These are phyloP conservation scores for Leccinellum albellum DNA, from an alignment of 768 basidiomycete species.

Conservation along the genomic window DNA sequence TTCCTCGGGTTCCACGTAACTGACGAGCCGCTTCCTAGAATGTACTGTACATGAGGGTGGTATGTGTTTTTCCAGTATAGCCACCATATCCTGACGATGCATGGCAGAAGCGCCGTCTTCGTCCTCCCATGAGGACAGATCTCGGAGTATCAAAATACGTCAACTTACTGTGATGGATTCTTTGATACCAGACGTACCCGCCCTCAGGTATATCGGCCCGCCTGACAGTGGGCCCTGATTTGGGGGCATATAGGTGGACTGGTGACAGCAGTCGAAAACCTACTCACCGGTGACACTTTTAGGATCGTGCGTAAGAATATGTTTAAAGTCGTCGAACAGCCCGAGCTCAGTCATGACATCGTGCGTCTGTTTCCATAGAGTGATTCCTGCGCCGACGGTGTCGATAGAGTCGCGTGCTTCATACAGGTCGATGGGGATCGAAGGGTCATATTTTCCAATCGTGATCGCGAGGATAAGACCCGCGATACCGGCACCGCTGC, in stretches of 20 bases:
- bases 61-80: conserved; percentile 15
- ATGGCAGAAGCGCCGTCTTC: conserved; percentile 10
- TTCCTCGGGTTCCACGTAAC: conserved; percentile 7
- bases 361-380: conserved; percentile 47
- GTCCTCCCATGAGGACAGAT: neutral
- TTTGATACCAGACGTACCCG: conserved; percentile 29
- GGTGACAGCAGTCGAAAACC: neutral
- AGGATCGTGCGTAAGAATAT: conserved; percentile 11
- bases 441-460: conserved; percentile 31
- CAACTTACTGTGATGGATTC: conserved; percentile 21
- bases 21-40: conserved; percentile 16
- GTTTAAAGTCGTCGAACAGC: conserved; percentile 33
- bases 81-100: conserved; percentile 24
- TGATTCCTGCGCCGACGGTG: conserved; percentile 40
- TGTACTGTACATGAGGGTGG: conserved; percentile 19
- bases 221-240: conserved; percentile 6
- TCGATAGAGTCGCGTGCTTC: conserved; percentile 42
- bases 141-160: neutral
- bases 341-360: conserved; percentile 42
- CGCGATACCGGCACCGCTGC: conserved; percentile 41
- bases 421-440: conserved; percentile 41
- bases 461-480: conserved; percentile 42
- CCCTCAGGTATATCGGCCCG: conserved; percentile 30
- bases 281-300: conserved; percentile 13
- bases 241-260: conserved; percentile 22